Conservation (phyloP, 2,329 filamentous ascomycete genomes). For the Teratosphaeria destructans region DNA sequence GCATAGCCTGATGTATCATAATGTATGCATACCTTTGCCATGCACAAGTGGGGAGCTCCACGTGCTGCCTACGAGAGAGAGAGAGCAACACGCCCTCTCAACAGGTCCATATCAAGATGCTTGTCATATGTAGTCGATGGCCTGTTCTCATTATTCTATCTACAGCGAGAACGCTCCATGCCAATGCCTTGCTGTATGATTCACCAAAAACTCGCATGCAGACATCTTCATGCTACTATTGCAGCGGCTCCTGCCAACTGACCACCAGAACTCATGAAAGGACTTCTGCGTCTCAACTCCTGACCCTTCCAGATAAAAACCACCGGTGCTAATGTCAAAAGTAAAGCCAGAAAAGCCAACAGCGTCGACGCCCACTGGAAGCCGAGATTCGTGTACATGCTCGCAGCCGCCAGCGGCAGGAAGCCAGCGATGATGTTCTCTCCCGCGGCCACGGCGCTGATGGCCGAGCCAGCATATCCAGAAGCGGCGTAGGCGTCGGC, state of each 20-base stretch:
- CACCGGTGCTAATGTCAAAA: conserved; percentile 36
- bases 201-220: neutral
- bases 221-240: neutral
- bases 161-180: neutral
- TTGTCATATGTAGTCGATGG: no score
- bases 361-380: conserved; percentile 41
- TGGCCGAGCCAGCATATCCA: conserved; percentile 39
- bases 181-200: neutral
- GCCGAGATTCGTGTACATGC: conserved; percentile 39
- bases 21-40: neutral
- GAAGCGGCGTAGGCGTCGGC: conserved; percentile 37
- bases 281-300: conserved; percentile 22
- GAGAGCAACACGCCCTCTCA: no score
- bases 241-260: neutral
- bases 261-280: conserved; percentile 18
- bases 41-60: neutral
- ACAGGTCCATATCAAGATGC: no score
- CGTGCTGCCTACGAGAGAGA: neutral
- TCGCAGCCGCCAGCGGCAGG: conserved; percentile 36
- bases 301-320: conserved; percentile 29
- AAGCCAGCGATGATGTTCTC: conserved; percentile 42
- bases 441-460: conserved; percentile 38
- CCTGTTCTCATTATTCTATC: neutral
- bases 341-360: conserved; percentile 34
- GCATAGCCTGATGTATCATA: no score